Base-by-base conservation (phyloP, 2,329 filamentous ascomycete species). In the Esteya vermicola region DNA sequence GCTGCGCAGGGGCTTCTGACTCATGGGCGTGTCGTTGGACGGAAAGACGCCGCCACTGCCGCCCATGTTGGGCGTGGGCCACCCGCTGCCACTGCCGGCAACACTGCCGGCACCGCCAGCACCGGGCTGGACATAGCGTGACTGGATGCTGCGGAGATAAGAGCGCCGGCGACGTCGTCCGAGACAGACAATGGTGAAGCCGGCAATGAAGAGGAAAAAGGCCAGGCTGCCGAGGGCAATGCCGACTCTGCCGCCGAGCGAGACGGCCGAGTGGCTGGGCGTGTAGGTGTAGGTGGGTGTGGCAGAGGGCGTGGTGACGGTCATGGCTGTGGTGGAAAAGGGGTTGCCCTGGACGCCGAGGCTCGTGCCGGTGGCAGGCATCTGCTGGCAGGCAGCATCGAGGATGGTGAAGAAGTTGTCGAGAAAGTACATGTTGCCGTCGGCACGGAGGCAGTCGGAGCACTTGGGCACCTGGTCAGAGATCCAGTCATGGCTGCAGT, bases 241-340 rank as follows among this genome's bases (percentile, higher is more conserved):
- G 45, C 73, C 75, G 1, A 76, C 71, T 40, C 74, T 71, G 12
- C 62, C 68, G 5, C 67, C 70, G 2, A 77, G 57, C 2, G 56
- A 63, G 8, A 79, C 52, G 0, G 69, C 61, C 0, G 67, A 65
- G 50, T 64, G 63, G 23, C 60, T 53, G 0, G 61, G 57, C 31
- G 60, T 45, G n/a, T 65, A 53, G 0, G 57, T 55, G 26, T 65
- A 52, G 0, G 55, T 53, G 8, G 60, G 55, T 0, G 57, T 57
- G 0, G 64, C 56, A 0, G 63, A 57, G 0, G 74, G 69, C 0
- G 59, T 57, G 3, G 71, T 73, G 39, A 72, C 60, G 43, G 67
- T 68, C 31, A 75, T 61, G 0, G 48, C 42, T 1, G 58, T 53
- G 9, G 50, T 54, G 2, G 70, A 70, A 52, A 79, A 79, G 3